phyloP scores from a whole-genome alignment of 2,329 filamentous ascomycete genomes.

The Capronia coronata region DNA sequence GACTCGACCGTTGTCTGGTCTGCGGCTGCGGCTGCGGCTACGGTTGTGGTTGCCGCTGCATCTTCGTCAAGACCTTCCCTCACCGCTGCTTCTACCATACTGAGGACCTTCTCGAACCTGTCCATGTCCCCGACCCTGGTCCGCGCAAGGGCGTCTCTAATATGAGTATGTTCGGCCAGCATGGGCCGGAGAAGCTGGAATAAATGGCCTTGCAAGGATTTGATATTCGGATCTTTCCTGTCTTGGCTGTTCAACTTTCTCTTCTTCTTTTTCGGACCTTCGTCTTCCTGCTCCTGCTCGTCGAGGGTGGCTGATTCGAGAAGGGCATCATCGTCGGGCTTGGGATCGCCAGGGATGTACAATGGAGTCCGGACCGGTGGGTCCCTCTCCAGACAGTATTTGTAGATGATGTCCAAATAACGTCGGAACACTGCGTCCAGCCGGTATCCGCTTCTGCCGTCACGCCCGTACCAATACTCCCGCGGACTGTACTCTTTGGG shows the following conservation, averaged over 20 bases:
- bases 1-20: constrained; percentile 42
- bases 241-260: constrained; percentile 43
- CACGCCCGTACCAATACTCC: constrained; percentile 74
- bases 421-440: constrained; percentile 80
- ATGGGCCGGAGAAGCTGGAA: constrained; percentile 86
- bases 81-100: constrained; percentile 67
- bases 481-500: constrained; percentile 62
- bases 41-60: not conserved
- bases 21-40: constrained; percentile 42
- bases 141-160: constrained; percentile 75
- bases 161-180: constrained; percentile 69
- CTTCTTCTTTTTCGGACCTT: constrained; percentile 13
- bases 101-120: constrained; percentile 69
- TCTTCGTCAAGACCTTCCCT: constrained; percentile 38
- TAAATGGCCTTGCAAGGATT: constrained; percentile 80
- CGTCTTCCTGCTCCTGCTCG: not conserved
- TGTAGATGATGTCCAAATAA: constrained; percentile 85
- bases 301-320: not conserved
- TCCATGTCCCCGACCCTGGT: constrained; percentile 63
- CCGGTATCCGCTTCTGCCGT: constrained; percentile 77
- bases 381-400: constrained; percentile 60
- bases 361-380: constrained; percentile 65
- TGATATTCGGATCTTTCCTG: constrained; percentile 55
- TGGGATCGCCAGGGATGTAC: constrained; percentile 57
- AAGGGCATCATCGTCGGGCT: constrained; percentile 3